phyloP scores from a whole-genome alignment of 306 rosid genomes.

The Mimosa bimucronata region DNA sequence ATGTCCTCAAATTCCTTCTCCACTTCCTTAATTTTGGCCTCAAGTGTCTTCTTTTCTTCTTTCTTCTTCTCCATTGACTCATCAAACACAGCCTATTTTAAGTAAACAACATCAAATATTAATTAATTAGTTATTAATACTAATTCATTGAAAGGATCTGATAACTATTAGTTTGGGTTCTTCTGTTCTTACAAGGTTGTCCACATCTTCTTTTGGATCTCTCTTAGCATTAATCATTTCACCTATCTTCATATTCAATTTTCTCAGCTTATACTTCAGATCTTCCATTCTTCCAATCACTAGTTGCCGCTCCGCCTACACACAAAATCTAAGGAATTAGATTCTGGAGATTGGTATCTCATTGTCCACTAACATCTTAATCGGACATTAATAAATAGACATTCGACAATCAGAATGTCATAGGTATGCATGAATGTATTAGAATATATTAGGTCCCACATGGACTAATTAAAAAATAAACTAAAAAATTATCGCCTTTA shows the following conservation, averaged over 20 bases:
- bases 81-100: neutral
- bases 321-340: neutral
- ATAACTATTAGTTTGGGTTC: neutral
- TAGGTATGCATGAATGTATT: too few relatives aligned
- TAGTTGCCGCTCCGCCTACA: neutral
- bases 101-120: neutral
- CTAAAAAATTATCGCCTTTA: too few relatives aligned
- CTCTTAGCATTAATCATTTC: neutral
- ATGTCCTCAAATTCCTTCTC: constrained; percentile 9
- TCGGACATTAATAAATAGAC: too few relatives aligned
- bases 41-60: neutral
- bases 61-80: constrained; percentile 4
- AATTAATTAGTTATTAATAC: too few relatives aligned
- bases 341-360: too few relatives aligned
- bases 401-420: too few relatives aligned
- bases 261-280: neutral
- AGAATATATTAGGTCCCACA: too few relatives aligned
- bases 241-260: neutral
- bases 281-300: neutral
- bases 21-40: neutral
- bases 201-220: neutral
- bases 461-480: too few relatives aligned
- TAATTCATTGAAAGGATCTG: neutral
- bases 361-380: too few relatives aligned
- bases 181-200: neutral